Percentiles rank a stretch among this genome's conserved stretches.
These are phyloP conservation scores for Cephalotrichum gorgonifer DNA, from an alignment of 2,329 filamentous ascomycete genomes.

Conservation along the genomic window DNA sequence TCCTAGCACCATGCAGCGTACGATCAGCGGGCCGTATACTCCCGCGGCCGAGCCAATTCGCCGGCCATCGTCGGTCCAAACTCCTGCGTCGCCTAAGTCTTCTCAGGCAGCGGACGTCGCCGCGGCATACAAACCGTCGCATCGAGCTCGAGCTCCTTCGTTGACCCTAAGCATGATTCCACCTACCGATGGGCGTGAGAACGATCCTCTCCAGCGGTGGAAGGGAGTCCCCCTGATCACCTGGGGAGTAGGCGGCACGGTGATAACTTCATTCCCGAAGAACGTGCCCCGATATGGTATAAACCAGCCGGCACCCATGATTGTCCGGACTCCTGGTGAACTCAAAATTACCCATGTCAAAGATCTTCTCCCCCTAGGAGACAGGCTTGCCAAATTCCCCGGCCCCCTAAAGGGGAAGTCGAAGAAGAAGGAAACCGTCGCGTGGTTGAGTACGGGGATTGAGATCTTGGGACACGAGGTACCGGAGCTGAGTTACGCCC, in stretches of 20 bases:
- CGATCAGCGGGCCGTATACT: slow-evolving; percentile 17
- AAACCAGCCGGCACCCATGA: slow-evolving; percentile 60
- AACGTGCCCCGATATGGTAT: slow-evolving; percentile 79
- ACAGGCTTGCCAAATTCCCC: slow-evolving; percentile 71
- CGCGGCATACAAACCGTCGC: slow-evolving; percentile 17
- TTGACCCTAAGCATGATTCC: slow-evolving; percentile 46
- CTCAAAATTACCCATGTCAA: slow-evolving; percentile 69
- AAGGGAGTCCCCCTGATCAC: slow-evolving; percentile 76
- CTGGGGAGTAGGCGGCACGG: slow-evolving; percentile 77
- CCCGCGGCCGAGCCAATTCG: slow-evolving; percentile 30
- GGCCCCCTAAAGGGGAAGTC: slow-evolving; percentile 81
- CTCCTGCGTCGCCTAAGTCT: slow-evolving; percentile 3
- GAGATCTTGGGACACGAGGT: slow-evolving; percentile 55
- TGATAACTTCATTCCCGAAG: slow-evolving; percentile 80
- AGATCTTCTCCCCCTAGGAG: slow-evolving; percentile 59
- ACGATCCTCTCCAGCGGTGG: slow-evolving; percentile 81
- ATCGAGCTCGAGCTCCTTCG: slow-evolving; percentile 40
- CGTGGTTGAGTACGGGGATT: slow-evolving; percentile 73
- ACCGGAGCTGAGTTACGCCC: slow-evolving; percentile 37
- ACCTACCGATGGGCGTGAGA: slow-evolving; percentile 54
- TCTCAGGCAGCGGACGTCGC: slow-evolving; percentile 7
- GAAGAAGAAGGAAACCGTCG: slow-evolving; percentile 87
- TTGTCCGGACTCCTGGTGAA: slow-evolving; percentile 74
- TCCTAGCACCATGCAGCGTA: slow-evolving; percentile 36
- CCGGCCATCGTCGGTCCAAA: slow-evolving; percentile 40